Percentiles rank a stretch among this genome's conserved stretches.
phyloP scores from a whole-genome alignment of 768 basidiomycete genomes.

The Amanita phalloides region DNA sequence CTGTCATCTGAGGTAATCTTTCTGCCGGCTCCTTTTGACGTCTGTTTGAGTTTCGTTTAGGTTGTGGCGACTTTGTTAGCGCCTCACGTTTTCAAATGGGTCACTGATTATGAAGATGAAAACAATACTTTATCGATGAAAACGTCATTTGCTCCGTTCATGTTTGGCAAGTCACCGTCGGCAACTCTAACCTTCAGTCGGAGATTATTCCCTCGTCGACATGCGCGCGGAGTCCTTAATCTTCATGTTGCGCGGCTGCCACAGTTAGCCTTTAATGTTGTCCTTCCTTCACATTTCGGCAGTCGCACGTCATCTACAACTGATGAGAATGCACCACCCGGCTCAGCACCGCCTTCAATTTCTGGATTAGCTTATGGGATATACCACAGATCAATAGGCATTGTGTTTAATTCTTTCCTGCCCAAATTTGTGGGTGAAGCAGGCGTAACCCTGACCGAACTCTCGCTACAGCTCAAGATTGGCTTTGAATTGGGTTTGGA shows the following conservation, averaged over 20 bases:
- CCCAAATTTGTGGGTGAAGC: conserved; percentile 42
- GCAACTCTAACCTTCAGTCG: conserved; percentile 35
- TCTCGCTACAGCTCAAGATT: conserved; percentile 41
- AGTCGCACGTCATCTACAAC: conserved; percentile 9
- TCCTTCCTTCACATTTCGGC: conserved; percentile 31
- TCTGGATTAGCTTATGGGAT: conserved; percentile 39
- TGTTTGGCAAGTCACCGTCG: conserved; percentile 21
- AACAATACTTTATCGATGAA: conserved; percentile 33
- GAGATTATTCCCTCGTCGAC: conserved; percentile 38
- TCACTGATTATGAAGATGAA: conserved; percentile 37
- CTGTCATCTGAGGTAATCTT: conserved; percentile 33
- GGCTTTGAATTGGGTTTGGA: conserved; percentile 36
- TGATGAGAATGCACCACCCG: conserved; percentile 12
- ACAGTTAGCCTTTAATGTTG: conserved; percentile 28
- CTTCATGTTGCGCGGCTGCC: conserved; percentile 25
- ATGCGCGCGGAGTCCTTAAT: conserved; percentile 34
- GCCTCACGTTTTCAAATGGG: conserved; percentile 29
- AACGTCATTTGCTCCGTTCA: conserved; percentile 23
- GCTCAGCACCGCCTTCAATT: conserved; percentile 27
- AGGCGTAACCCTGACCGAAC: conserved; percentile 41
- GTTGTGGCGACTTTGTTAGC: conserved; percentile 27
- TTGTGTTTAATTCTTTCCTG: conserved; percentile 33
- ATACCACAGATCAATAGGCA: conserved; percentile 36
- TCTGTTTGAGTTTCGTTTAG: conserved; percentile 17
- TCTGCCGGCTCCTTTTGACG: conserved; percentile 10